phyloP scores from a whole-genome alignment of 495 filamentous ascomycete genomes.

The Aspergillus wentii region DNA sequence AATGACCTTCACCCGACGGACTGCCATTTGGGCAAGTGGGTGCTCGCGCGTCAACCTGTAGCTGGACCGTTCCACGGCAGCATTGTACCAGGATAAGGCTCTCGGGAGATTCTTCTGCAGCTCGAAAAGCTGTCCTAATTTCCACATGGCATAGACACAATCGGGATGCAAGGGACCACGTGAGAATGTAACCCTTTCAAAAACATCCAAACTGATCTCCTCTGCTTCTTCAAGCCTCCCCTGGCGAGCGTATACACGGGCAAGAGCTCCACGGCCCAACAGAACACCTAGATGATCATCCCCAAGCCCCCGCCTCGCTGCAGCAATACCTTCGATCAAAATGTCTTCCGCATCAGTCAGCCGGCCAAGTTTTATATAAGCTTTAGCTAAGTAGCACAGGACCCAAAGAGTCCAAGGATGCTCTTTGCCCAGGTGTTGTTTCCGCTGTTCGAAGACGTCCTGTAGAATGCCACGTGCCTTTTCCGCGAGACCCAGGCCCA shows the following conservation, averaged over 20 bases:
- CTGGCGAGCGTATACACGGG: background rate
- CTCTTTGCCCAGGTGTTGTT: background rate
- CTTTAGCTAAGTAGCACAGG: background rate
- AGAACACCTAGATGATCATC: conserved; percentile 15
- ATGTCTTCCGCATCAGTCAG: conserved; percentile 5
- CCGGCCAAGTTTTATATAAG: background rate
- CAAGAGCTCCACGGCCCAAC: conserved; percentile 4
- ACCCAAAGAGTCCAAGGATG: background rate
- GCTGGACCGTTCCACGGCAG: background rate
- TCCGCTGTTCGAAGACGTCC: background rate
- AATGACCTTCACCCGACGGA: no score
- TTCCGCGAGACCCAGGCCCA: background rate
- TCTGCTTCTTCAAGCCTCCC: conserved; percentile 2
- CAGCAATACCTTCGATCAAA: conserved; percentile 5
- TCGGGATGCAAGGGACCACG: conserved; percentile 1
- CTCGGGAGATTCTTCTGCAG: background rate
- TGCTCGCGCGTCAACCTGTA: background rate
- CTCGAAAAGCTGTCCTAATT: conserved; percentile 2
- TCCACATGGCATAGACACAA: conserved; percentile 2
- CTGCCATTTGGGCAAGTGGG: no score
- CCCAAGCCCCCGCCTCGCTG: conserved; percentile 12
- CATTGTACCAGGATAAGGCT: background rate
- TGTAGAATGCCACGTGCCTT: background rate
- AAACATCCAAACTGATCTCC: background rate
- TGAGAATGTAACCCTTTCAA: background rate